Evolutionary conservation across 2,329 filamentous ascomycete genomes (phyloP), one percentile per base, ranked within the genome.

Genomic region (Fusarium compactum): DNA sequence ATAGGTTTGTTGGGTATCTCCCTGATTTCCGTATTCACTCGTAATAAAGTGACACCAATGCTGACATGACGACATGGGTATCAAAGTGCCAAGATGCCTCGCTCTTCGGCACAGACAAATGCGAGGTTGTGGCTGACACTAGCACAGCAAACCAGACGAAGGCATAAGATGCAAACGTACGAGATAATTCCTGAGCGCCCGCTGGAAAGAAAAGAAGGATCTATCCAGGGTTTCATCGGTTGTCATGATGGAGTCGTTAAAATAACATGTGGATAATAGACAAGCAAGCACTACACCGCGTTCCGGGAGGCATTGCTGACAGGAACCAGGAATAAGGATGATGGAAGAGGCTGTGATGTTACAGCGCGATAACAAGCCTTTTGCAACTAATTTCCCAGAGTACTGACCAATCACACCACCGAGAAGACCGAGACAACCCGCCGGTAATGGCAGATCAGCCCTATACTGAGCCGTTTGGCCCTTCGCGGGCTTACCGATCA

Each of bases 11-110:
- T 29, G 29, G 29, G 29, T n/a, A 38, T 38, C 45, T 70, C 10
- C 57, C 69, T 20, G 67, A 72, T 51, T n/a, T 68, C 18, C 67
- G 61, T 40, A 71, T 76, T 8, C 5, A 74, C 60, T 8, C 63
- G 34, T 38, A 38, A 38, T 38, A 71, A 53, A 70, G 68, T 22
- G 69, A 74, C 32, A 61, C 58, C 14, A 58, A 57, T 25, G 52
- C 41, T 32, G 71, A 72, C 51, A 58, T 43, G 50, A 64, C 22
- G 52, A 47, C 38, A 32, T 48, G 20, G 8, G 45, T 34, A 20
- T 46, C 15, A 11, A 51, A 25, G 18, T n/a, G 20, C 30, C 47
- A 52, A 47, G 45, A 29, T 41, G 50, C 32, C 34, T 55, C 57
- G 57, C 54, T 60, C 24, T 57, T 73, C 47, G 63, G 52, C 20